Conservation (phyloP, 345 rosid species). For the Barbarea vulgaris region DNA sequence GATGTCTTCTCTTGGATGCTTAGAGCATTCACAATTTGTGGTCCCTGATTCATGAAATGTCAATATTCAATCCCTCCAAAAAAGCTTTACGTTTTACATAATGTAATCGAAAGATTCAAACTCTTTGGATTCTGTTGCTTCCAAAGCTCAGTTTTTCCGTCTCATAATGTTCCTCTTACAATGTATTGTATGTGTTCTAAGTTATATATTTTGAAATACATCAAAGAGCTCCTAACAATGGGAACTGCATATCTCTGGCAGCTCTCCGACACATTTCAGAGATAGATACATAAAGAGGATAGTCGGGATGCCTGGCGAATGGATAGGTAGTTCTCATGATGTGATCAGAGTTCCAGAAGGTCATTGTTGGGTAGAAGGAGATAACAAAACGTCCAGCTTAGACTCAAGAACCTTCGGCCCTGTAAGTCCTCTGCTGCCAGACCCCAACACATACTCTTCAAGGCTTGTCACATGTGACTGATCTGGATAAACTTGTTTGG, state of each 20-base stretch:
- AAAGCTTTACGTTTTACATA: not conserved
- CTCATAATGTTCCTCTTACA: not conserved
- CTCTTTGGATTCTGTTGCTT: not conserved
- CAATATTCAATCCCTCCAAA: not conserved
- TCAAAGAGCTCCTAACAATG: conserved; percentile 21
- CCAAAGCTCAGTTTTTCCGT: not conserved
- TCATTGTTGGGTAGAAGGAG: conserved; percentile 98
- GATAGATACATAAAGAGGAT: conserved; percentile 85
- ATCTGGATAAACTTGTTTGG: conserved; percentile 27
- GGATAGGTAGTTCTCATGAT: conserved; percentile 63
- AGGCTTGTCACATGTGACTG: conserved; percentile 15
- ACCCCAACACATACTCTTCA: not conserved
- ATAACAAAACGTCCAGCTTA: conserved; percentile 58
- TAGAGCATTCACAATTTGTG: not conserved
- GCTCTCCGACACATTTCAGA: conserved; percentile 70
- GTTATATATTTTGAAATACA: not conserved
- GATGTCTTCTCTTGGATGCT: not conserved
- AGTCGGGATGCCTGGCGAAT: conserved; percentile 87
- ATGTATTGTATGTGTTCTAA: conserved; percentile 11
- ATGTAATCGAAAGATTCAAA: not conserved
- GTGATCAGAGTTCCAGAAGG: conserved; percentile 76
- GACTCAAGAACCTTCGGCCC: conserved; percentile 90
- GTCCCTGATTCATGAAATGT: not conserved
- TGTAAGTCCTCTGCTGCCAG: conserved; percentile 52
- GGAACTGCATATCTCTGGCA: conserved; percentile 44